phyloP scores from a whole-genome alignment of 176 grass and related monocot genomes.

The Stipa capillata region DNA sequence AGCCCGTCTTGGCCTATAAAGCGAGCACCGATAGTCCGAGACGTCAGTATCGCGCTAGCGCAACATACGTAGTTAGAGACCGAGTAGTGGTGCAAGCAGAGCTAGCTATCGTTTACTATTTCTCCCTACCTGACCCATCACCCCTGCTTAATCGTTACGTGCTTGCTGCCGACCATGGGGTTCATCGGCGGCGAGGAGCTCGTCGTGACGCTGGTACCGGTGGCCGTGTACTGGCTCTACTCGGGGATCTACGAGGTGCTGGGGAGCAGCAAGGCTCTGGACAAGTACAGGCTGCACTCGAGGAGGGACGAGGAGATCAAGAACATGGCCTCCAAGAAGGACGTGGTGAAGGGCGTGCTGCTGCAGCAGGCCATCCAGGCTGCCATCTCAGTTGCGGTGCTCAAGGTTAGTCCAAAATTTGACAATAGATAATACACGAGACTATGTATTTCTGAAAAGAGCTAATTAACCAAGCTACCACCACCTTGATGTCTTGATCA shows the following conservation, averaged over 20 bases:
- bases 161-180: neutral
- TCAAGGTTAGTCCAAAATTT: conserved; percentile 49
- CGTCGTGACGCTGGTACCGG: conserved; percentile 33
- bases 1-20: neutral
- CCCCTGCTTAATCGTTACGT: no score
- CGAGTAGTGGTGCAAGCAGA: neutral
- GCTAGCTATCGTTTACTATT: no score
- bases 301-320: conserved; percentile 54
- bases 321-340: conserved; percentile 58
- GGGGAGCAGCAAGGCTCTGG: conserved; percentile 6
- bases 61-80: no score
- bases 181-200: conserved; percentile 28
- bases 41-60: neutral
- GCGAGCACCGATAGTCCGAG: neutral
- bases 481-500: neutral
- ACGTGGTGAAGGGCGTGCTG: conserved; percentile 59
- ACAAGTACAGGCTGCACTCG: conserved; percentile 72
- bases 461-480: neutral
- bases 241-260: conserved; percentile 60
- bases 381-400: conserved; percentile 31
- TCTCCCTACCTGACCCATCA: no score
- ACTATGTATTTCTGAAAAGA: neutral
- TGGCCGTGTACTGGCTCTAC: conserved; percentile 68
- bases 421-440: no score
- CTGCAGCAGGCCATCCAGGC: conserved; percentile 71